phyloP scores from a whole-genome alignment of 768 basidiomycete genomes.

The Rhodotorula graminis region DNA sequence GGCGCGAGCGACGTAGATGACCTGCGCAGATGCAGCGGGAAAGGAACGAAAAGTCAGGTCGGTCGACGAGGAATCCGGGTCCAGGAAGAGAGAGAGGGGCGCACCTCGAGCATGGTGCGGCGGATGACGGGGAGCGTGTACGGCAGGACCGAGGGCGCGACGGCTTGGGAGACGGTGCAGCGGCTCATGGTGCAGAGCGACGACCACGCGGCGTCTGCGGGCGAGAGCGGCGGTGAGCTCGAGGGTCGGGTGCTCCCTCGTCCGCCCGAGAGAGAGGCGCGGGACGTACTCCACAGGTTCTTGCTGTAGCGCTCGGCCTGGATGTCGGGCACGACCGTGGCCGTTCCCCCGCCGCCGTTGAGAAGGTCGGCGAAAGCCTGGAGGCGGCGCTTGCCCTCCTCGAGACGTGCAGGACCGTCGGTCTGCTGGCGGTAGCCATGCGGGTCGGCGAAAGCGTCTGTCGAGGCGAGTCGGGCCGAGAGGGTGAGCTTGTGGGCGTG shows the following conservation, averaged over 20 bases:
- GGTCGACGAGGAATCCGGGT: too few species aligned
- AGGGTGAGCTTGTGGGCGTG: not conserved
- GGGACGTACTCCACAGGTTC: slow-evolving; percentile 13
- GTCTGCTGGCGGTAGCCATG: slow-evolving; percentile 20
- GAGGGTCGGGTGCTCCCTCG: too few species aligned
- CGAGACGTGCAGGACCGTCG: slow-evolving; percentile 14
- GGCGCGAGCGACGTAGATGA: slow-evolving; percentile 32
- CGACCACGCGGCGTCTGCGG: slow-evolving; percentile 13
- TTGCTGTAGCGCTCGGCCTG: slow-evolving; percentile 29
- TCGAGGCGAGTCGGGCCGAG: rapidly evolving
- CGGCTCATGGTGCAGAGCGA: slow-evolving; percentile 33
- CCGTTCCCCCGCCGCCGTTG: slow-evolving; percentile 24
- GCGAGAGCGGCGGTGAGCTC: too few species aligned
- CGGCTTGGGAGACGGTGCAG: slow-evolving; percentile 12
- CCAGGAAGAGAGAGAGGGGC: not conserved
- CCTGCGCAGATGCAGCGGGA: not conserved
- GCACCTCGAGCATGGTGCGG: slow-evolving; percentile 28
- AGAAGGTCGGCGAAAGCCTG: slow-evolving; percentile 27
- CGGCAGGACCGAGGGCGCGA: slow-evolving; percentile 23
- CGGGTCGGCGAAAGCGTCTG: slow-evolving; percentile 18
- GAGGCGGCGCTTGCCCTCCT: slow-evolving; percentile 17
- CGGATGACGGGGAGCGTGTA: slow-evolving; percentile 33
- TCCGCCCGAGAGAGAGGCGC: not conserved
- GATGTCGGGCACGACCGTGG: slow-evolving; percentile 18
- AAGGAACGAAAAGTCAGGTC: too few species aligned